Evolutionary conservation across 1,284 basidiomycete species (phyloP), one percentile per base, ranked within the genome.

Genomic region (Leccinum ambiguum): DNA sequence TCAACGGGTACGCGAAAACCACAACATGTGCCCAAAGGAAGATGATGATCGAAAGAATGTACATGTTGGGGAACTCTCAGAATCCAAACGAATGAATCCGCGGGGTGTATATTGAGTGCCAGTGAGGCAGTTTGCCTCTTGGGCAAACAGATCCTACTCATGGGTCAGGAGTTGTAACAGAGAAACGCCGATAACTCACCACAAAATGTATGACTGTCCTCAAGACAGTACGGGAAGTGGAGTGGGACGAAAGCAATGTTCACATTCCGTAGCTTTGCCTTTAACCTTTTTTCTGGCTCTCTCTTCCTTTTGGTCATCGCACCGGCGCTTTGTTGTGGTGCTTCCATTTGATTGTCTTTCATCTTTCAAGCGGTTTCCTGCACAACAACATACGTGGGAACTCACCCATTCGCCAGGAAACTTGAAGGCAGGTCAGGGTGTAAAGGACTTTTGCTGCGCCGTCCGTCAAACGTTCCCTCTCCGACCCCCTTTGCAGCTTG

Each of bases 21-120:
- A 23, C 39, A 62, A 26, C 5, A 9, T 64, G 53, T 9, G 33
- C 8, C n/a, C 18, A 63, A 39, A 67, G 6, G 39, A 62, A 60
- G 48, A 58, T 2, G 26, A 36, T 1, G 9, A 58, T 58, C 16
- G 58, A 33, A 62, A 50, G 14, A 6, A 58, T 45, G 39, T 54
- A 36, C 64, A 69, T 69, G 30, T 18, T 36, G 8, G 14, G 11
- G 57, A 43, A 45, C 63, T 69, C 62, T 59, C 57, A 61, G 64
- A 63, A 58, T 43, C 13, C 21, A 16, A 53, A 23, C 21, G 13
- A 63, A 68, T 18, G 21, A 59, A 54, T 43, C 11, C 13, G 21
- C 18, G 23, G 60, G 14, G 48, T 58, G 33, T 39, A 30, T 30
- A 54, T 58, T 16, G 21, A 60, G 48, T 30, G 30, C 30, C 30